These are phyloP conservation scores for Geotrichum cucujoidarum DNA, from an alignment of 1,139 yeast species.

Conservation along the genomic window DNA sequence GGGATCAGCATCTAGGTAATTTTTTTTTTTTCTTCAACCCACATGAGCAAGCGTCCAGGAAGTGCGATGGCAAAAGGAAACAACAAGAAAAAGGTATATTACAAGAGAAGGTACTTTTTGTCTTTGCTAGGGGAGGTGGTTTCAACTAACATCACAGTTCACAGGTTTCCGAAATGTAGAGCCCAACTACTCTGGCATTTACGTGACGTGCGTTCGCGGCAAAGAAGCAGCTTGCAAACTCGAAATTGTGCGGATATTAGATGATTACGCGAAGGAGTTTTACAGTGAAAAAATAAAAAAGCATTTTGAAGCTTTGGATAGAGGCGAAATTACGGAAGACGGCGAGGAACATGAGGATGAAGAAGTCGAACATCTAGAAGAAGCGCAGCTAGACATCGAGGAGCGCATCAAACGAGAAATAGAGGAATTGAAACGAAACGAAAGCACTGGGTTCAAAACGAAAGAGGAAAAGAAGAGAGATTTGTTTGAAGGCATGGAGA, in stretches of 20 bases:
- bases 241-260: constrained; percentile 62
- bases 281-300: constrained; percentile 39
- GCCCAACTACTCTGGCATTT: constrained; percentile 78
- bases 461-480: constrained; percentile 39
- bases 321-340: constrained; percentile 1
- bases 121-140: background rate
- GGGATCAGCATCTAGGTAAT: too few relatives aligned
- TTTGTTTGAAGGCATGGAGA: constrained; percentile 58
- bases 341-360: constrained; percentile 37
- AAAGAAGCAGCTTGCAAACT: constrained; percentile 69
- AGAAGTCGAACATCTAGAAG: constrained; percentile 36
- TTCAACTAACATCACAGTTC: background rate
- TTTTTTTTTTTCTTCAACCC: too few relatives aligned
- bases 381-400: constrained; percentile 38
- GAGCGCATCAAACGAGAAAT: constrained; percentile 71
- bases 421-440: constrained; percentile 46
- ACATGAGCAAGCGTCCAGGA: too few relatives aligned
- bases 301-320: constrained; percentile 44
- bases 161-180: constrained; percentile 39
- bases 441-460: constrained; percentile 26
- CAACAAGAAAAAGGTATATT: constrained; percentile 2
- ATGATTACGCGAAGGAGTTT: constrained; percentile 39
- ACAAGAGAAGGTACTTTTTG: background rate
- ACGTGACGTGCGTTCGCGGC: constrained; percentile 79
- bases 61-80: constrained; percentile 4